Conservation (phyloP, 2,329 filamentous ascomycete genomes). For the Magnaporthiopsis incrustans region DNA sequence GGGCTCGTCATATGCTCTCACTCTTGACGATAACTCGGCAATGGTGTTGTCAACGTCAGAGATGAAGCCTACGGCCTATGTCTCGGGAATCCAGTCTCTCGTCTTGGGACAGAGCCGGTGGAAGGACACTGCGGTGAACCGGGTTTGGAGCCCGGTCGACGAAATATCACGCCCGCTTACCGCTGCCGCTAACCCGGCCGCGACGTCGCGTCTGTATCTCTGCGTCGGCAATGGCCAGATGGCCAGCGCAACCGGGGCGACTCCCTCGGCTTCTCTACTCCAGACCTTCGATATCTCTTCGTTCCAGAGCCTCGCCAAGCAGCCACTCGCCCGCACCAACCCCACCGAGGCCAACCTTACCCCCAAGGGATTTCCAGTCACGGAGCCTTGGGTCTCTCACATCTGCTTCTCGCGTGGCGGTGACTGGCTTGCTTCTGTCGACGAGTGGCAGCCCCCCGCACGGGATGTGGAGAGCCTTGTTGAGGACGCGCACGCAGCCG, state of each 20-base stretch:
- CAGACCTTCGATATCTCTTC: slow-evolving; percentile 83
- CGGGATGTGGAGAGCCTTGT: slow-evolving; percentile 57
- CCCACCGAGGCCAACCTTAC: slow-evolving; percentile 73
- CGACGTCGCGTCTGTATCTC: slow-evolving; percentile 57
- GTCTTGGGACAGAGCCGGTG: slow-evolving; percentile 41
- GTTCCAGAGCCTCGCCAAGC: slow-evolving; percentile 70
- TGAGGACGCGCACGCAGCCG: slow-evolving; percentile 13
- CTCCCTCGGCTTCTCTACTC: slow-evolving; percentile 50
- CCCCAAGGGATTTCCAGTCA: slow-evolving; percentile 61
- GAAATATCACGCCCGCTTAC: slow-evolving; percentile 44
- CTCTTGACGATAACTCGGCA: slow-evolving; percentile 84
- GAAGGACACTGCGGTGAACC: slow-evolving; percentile 44
- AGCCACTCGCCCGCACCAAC: slow-evolving; percentile 83
- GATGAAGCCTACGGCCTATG: slow-evolving; percentile 73
- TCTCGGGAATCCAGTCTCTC: slow-evolving; percentile 70
- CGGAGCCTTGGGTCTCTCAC: slow-evolving; percentile 69
- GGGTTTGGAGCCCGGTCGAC: slow-evolving; percentile 38
- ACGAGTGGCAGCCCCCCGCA: slow-evolving; percentile 75
- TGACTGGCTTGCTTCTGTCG: slow-evolving; percentile 82
- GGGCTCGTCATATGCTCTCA: slow-evolving; percentile 75
- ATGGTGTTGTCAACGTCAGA: slow-evolving; percentile 89
- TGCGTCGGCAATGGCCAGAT: slow-evolving; percentile 57
- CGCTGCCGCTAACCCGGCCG: slow-evolving; percentile 52
- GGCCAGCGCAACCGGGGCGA: slow-evolving; percentile 40
- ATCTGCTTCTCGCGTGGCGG: slow-evolving; percentile 74